phyloP scores from a whole-genome alignment of 352 stramenopile species.

The Phytophthora tubulina region DNA sequence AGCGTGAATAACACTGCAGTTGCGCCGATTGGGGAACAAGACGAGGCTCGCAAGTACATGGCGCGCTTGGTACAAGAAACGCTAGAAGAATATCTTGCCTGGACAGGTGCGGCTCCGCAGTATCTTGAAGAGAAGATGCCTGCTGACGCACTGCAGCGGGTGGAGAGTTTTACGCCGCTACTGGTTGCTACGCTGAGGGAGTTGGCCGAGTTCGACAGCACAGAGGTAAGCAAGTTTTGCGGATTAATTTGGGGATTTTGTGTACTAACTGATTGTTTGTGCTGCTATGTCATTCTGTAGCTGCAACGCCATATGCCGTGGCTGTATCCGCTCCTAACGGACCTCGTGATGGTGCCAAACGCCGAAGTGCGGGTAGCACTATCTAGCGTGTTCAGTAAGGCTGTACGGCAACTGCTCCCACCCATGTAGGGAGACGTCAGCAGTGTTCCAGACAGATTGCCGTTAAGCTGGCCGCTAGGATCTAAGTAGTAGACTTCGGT shows the following conservation, averaged over 20 bases:
- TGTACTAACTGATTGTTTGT: conserved; percentile 10
- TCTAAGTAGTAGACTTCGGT: conserved; percentile 19
- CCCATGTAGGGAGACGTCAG: conserved; percentile 29
- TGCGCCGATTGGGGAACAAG: conserved; percentile 49
- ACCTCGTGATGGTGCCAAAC: conserved; percentile 75
- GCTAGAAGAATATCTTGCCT: conserved; percentile 73
- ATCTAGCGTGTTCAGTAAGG: conserved; percentile 69
- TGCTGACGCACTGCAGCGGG: conserved; percentile 61
- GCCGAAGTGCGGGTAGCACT: conserved; percentile 73
- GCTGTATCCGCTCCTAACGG: conserved; percentile 83
- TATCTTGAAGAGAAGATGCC: conserved; percentile 36
- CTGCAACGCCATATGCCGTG: conserved; percentile 75
- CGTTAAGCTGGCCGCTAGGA: neutral
- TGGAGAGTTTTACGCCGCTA: conserved; percentile 62
- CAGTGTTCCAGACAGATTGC: neutral
- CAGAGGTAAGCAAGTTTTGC: conserved; percentile 58
- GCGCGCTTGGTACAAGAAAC: conserved; percentile 68
- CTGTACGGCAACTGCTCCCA: conserved; percentile 66
- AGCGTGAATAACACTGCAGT: conserved; percentile 46
- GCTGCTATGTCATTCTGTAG: conserved; percentile 40
- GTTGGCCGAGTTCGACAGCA: conserved; percentile 55
- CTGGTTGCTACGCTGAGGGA: conserved; percentile 63
- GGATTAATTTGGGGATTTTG: neutral
- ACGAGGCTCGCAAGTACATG: conserved; percentile 78
- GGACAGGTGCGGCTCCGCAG: conserved; percentile 46